Percentiles rank a stretch among this genome's conserved stretches.
These are phyloP conservation scores for Boehmeria nivea DNA, from an alignment of 306 rosid genomes.

Conservation along the genomic window DNA sequence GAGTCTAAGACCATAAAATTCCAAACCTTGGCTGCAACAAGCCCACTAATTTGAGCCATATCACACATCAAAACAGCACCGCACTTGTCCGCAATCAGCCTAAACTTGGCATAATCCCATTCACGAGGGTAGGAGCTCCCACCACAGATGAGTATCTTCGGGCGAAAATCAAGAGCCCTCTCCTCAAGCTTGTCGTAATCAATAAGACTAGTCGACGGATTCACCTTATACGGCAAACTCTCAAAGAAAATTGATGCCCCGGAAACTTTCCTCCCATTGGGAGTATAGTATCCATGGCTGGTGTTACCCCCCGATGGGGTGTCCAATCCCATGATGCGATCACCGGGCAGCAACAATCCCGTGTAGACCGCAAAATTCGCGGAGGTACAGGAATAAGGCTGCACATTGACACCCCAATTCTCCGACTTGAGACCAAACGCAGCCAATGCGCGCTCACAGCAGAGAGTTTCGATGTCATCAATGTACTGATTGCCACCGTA, in stretches of 20 bases:
- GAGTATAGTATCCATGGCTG: conserved; percentile 86
- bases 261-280: conserved; percentile 79
- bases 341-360: conserved; percentile 72
- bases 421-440: conserved; percentile 62
- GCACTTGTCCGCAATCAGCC: conserved; percentile 86
- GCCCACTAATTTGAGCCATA: conserved; percentile 95
- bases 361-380: conserved; percentile 92
- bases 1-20: background rate
- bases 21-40: conserved; percentile 89
- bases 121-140: conserved; percentile 95
- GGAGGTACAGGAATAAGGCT: conserved; percentile 88
- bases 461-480: conserved; percentile 75
- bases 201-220: conserved; percentile 65
- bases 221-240: conserved; percentile 84
- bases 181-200: conserved; percentile 94
- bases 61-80: conserved; percentile 85
- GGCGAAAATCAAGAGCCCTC: conserved; percentile 89
- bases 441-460: conserved; percentile 72
- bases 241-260: conserved; percentile 89
- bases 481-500: conserved; percentile 78
- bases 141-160: conserved; percentile 93
- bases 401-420: conserved; percentile 89
- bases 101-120: conserved; percentile 84
- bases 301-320: conserved; percentile 97
- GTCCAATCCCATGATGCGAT: conserved; percentile 90